Evolutionary conservation across 768 basidiomycete genomes (phyloP).

Genomic region (Lactarius akahatsu): DNA sequence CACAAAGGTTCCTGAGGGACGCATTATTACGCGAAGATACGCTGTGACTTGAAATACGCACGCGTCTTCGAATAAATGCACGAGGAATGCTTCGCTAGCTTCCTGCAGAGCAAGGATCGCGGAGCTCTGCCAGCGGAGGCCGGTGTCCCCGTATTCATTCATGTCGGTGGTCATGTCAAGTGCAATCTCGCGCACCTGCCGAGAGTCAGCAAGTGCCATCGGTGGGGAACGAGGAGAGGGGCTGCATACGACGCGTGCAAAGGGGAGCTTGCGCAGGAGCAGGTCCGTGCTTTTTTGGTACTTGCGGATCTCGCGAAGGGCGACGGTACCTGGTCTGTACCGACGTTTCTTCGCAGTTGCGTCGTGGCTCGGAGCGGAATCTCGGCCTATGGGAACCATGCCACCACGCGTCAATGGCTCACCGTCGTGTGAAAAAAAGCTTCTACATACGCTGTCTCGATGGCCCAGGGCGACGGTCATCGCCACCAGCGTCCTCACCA

Average conservation of each 20-base stretch:
- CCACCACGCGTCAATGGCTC: constrained; percentile 10
- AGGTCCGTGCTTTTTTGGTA: constrained; percentile 94
- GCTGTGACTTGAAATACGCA: constrained; percentile 48
- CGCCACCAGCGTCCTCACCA: neutral
- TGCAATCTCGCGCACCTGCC: constrained; percentile 92
- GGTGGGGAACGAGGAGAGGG: neutral
- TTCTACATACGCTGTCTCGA: constrained; percentile 22
- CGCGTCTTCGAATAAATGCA: constrained; percentile 98
- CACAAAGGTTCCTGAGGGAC: constrained; percentile 80
- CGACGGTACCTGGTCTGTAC: constrained; percentile 89
- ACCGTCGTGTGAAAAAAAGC: neutral
- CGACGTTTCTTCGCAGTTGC: constrained; percentile 40
- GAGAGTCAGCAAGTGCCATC: neutral
- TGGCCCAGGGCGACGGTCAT: constrained; percentile 20
- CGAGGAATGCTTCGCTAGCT: constrained; percentile 91
- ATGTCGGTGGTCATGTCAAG: constrained; percentile 82
- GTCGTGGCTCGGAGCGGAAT: constrained; percentile 39
- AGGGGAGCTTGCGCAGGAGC: constrained; percentile 83
- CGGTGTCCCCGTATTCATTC: constrained; percentile 56
- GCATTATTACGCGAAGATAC: constrained; percentile 11
- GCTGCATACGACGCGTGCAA: constrained; percentile 80
- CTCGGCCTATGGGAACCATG: constrained; percentile 9
- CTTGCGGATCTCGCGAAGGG: constrained; percentile 87
- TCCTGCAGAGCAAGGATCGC: constrained; percentile 94
- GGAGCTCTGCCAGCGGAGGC: constrained; percentile 92